Evolutionary conservation across 75 land plant species (phyloP), one percentile per base, ranked within the genome.

Genomic region (Sequoiadendron giganteum): DNA sequence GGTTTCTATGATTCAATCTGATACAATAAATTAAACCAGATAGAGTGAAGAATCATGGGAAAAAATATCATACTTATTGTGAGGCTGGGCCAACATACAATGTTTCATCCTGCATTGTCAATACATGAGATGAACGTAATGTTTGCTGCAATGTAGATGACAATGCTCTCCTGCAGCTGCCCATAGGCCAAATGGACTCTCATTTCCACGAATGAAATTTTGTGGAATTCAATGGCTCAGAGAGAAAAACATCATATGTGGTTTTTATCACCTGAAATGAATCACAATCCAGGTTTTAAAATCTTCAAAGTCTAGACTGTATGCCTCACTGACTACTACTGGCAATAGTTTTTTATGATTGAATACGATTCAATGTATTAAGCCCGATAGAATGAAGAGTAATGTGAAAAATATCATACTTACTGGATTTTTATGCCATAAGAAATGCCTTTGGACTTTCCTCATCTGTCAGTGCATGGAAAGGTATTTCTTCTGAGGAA

Each of bases 331-430:
- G 54, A 45, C 52, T 43, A 10, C 6, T 43, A 43, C 36, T 14
- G 32, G 13, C 48, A 3, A n/a, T 32, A 43, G 9, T 0, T 43
- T 43, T 84, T 32, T 84, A 45, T n/a, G 68, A 39, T 25, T 89
- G 45, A 49, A 89, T 89, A 86, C 90, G 94, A 48, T 89, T 88
- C 79, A 94, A 42, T 78, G 93, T 88, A 25, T 88, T 90, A 16
- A 90, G 87, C 96, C 97, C 95, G 36, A 96, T 14, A 36, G 95
- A 93, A 84, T 96, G 93, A 83, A 95, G 78, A 72, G 92, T 89
- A 95, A 93, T 94, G 75, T 95, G 93, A 73, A 93, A 94, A 75
- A 93, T 68, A 88, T 93, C 96, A 90, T 92, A 95, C 86, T 85
- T 93, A 6, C 32, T 3, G 96, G 94, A 65, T 86, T 82, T 7